Evolutionary conservation across 164 flowering plant species (phyloP).

Genomic region (Stephania cephalantha): DNA sequence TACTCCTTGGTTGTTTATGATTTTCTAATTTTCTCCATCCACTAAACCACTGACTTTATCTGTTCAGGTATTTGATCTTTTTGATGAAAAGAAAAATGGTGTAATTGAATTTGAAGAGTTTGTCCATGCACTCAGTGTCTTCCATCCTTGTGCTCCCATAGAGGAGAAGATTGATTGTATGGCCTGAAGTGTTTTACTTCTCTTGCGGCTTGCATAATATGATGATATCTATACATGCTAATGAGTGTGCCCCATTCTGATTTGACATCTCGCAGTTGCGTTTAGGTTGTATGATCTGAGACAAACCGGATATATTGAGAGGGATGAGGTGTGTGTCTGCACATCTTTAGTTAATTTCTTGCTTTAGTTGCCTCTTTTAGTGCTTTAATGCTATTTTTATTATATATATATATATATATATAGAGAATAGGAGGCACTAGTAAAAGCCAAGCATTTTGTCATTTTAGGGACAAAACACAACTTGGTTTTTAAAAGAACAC

Average conservation of each 20-base stretch:
- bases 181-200: constrained; percentile 10
- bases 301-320: constrained; percentile 79
- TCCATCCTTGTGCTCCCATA: constrained; percentile 69
- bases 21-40: not conserved
- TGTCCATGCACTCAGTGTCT: constrained; percentile 65
- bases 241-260: not conserved
- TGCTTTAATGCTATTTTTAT: not conserved
- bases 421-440: not conserved
- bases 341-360: not conserved
- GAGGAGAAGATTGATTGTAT: constrained; percentile 79
- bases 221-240: not conserved
- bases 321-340: constrained; percentile 63
- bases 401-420: not conserved
- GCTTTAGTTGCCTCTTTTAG: not conserved
- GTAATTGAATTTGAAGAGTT: constrained; percentile 88
- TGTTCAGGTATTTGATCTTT: constrained; percentile 70
- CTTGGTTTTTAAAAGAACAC: not conserved
- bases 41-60: not conserved
- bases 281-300: constrained; percentile 77
- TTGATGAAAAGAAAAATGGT: constrained; percentile 81
- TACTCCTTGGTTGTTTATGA: not conserved
- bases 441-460: not conserved
- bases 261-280: constrained; percentile 54
- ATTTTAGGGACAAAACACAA: not conserved
- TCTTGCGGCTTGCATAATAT: not conserved